Conservation (phyloP, 495 filamentous ascomycete genomes). For the Tuber aestivum region DNA sequence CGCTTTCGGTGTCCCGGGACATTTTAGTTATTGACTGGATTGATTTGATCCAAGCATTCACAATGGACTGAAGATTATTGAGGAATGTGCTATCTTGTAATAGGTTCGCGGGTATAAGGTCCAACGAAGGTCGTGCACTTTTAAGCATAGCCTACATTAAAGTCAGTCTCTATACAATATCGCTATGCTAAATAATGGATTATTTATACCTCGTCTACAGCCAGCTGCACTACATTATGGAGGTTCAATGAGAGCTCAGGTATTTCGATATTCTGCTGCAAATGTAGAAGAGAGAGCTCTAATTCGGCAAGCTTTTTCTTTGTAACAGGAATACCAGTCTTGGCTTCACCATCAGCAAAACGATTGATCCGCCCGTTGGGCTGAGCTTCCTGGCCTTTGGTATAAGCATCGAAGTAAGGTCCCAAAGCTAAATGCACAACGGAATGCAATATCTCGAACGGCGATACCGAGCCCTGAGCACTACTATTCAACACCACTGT, state of each 20-base stretch:
- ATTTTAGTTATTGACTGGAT: slow-evolving; percentile 96
- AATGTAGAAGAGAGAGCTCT: slow-evolving; percentile 76
- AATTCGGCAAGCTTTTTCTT: slow-evolving; percentile 94
- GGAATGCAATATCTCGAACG: slow-evolving; percentile 83
- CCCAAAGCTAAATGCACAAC: slow-evolving; percentile 79
- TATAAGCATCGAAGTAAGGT: slow-evolving; percentile 93
- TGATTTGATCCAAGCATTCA: slow-evolving; percentile 96
- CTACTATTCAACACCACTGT: slow-evolving; percentile 58
- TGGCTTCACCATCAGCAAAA: slow-evolving; percentile 66
- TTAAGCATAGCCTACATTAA: slow-evolving; percentile 52
- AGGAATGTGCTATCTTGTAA: slow-evolving; percentile 82
- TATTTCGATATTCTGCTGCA: slow-evolving; percentile 97
- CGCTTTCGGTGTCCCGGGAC: slow-evolving; percentile 77
- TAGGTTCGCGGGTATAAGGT: slow-evolving; percentile 64
- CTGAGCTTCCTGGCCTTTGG: slow-evolving; percentile 68
- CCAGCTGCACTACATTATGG: slow-evolving; percentile 77
- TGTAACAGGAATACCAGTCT: slow-evolving; percentile 81
- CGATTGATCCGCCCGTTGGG: slow-evolving; percentile 56
- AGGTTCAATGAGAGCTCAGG: slow-evolving; percentile 79
- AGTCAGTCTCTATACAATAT: slow-evolving; percentile 9
- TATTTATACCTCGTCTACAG: slow-evolving; percentile 56
- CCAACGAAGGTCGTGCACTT: slow-evolving; percentile 61
- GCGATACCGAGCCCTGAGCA: slow-evolving; percentile 64
- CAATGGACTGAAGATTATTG: slow-evolving; percentile 85
- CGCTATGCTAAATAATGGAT: slow-evolving; percentile 4